Base-by-base conservation (phyloP, 257 asterid genomes). In the Petrea volubilis region DNA sequence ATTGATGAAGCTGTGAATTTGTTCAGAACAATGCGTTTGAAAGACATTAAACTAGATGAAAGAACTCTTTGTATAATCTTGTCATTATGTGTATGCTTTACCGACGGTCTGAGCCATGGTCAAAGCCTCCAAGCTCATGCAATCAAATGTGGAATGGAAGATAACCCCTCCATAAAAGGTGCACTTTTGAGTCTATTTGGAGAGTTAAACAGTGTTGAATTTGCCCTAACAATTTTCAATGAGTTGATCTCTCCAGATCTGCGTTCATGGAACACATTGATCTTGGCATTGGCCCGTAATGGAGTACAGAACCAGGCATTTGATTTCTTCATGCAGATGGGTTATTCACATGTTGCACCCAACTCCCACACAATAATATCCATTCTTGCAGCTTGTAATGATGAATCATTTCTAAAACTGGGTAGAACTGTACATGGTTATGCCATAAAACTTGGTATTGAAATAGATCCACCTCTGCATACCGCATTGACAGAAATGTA, bases 401-500 rank as follows among this genome's bases (percentile, higher is more conserved):
- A 51, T 51, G 63, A 18, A 27, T 24, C 62, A 31, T 64, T 11
- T 73, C 64, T 64, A 70, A 33, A 24, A 4, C 65, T 61, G 40
- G 83, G 83, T 13, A 68, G 64, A 28, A 68, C 67, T 9, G 51
- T 74, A 15, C 78, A 79, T 71, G 78, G 75, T 51, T 75, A 60
- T 47, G 76, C 60, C 63, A 55, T 79, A 67, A 75, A 60, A 58
- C 36, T 62, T 15, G 60, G 69, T n/a, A 17, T 79, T 55, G 60
- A 71, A 36, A 27, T 61, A 27, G 73, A 79, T 13, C 67, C 69
- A 20, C 36, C 72, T 25, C 27, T 79, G 27, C 77, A 71, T 56
- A 64, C 75, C 6, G 75, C 84, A 18, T 65, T 79, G 27, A 72
- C 75, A 15, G 76, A 79, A 71, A 79, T 79, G 84, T 79, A 71